These are phyloP conservation scores for Amyloporia xantha DNA, from an alignment of 768 basidiomycete genomes.

Conservation along the genomic window DNA sequence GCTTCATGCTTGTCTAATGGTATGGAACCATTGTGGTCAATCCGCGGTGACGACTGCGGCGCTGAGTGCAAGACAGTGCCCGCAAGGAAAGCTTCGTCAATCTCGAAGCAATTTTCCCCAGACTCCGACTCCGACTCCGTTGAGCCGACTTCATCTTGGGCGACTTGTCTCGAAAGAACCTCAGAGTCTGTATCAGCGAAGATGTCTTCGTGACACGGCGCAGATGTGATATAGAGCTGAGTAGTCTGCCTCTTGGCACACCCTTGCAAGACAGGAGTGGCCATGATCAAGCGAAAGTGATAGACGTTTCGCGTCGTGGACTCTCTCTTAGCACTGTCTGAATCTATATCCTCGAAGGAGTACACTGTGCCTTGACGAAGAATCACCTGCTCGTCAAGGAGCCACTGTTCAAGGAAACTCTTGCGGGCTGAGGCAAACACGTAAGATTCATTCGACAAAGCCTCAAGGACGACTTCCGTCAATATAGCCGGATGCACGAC, in stretches of 20 bases:
- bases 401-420: slow-evolving; percentile 17
- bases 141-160: too few species aligned
- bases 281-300: slow-evolving; percentile 47
- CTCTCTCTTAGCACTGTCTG: neutral
- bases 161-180: neutral
- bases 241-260: slow-evolving; percentile 42
- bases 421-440: slow-evolving; percentile 13
- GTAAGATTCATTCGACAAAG: slow-evolving; percentile 20
- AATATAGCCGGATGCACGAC: slow-evolving; percentile 13
- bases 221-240: slow-evolving; percentile 28
- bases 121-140: slow-evolving; percentile 7
- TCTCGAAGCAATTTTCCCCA: slow-evolving; percentile 42
- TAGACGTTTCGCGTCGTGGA: neutral
- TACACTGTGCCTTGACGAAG: slow-evolving; percentile 46
- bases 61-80: slow-evolving; percentile 33
- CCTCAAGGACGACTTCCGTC: slow-evolving; percentile 19
- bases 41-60: neutral
- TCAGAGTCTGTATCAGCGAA: slow-evolving; percentile 8
- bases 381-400: slow-evolving; percentile 26
- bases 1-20: too few species aligned
- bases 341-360: slow-evolving; percentile 17
- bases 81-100: slow-evolving; percentile 66
- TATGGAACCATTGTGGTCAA: neutral
- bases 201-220: slow-evolving; percentile 27
- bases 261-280: slow-evolving; percentile 74